Base-by-base conservation (phyloP, 257 asterid species). In the Voacanga thouarsii region DNA sequence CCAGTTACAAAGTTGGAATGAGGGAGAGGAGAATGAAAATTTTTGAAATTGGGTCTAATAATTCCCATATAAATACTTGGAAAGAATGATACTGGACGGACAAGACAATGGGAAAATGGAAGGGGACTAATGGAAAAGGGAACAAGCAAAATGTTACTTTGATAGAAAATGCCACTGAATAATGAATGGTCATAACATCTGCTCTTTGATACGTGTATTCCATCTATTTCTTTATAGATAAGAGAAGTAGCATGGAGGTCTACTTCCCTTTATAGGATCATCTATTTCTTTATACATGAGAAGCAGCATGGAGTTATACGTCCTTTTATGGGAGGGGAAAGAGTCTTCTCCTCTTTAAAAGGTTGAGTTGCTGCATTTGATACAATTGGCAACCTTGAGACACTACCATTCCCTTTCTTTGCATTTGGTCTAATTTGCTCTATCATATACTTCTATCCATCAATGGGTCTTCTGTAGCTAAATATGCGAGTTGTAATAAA, bases 371-470 rank as follows among this genome's bases (percentile, higher is more conserved):
- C 87, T 75, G 90, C 92, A 85, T 93, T 98, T 3, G 97, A 80
- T 39, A 95, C 88, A 61, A 88, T 90, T 39, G 98, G 84, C 69
- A 90, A 69, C 84, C 98, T 92, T 6, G 96, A 82, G 49, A 89
- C 98, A 41, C 94, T 89, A 11, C 97, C 99, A 79, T 89, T 90
- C 68, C 97, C 92, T 88, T 76, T 90, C 89, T 82, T 90, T 8
- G 99, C 90, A 80, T 95, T 93, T 15, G 97, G 98, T 44, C 98
- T 98, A 11, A 91, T 91, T 70, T 83, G 94, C 75, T 95, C 99
- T 56, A 95, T 95, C 98, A 95, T 93, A 88, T 90, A 90, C 84
- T 89, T 95, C 98, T 98, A 95, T 44, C 98, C 98, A 68, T 93
- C 98, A 28, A 91, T 89, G 0, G 98, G 98, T 86, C 90, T 80